A percentile compares a stretch with the other conserved stretches of the same genome.
phyloP scores from a whole-genome alignment of 352 stramenopile genomes.

The Phytophthora podocarpi region DNA sequence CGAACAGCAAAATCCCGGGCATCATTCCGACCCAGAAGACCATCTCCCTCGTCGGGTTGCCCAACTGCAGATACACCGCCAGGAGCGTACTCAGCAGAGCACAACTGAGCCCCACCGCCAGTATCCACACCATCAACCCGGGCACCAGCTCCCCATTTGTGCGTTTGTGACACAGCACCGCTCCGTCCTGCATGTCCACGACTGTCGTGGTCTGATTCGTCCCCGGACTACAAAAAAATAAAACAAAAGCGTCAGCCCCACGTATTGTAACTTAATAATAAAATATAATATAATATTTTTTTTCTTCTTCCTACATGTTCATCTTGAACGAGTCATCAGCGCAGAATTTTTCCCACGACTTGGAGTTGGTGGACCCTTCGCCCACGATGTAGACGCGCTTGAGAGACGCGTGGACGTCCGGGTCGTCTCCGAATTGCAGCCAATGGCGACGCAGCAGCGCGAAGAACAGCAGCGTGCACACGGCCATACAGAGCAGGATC shows the following conservation, averaged over 20 bases:
- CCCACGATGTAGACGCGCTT: conserved; percentile 48
- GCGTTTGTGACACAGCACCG: conserved; percentile 43
- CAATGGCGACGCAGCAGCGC: conserved; percentile 65
- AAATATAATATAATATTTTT: not conserved
- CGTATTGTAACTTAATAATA: not conserved
- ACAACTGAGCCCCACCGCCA: conserved; percentile 53
- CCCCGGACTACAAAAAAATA: conserved; percentile 24
- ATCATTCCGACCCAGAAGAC: conserved; percentile 66
- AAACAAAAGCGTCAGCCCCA: no score
- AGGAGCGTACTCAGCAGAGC: conserved; percentile 47
- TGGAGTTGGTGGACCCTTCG: conserved; percentile 42
- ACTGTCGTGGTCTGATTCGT: conserved; percentile 35
- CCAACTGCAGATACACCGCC: conserved; percentile 72
- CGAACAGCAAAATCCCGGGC: conserved; percentile 57
- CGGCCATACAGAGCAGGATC: conserved; percentile 67
- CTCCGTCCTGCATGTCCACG: conserved; percentile 37
- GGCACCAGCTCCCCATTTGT: conserved; percentile 31
- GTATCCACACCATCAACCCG: conserved; percentile 46
- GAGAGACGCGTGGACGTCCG: conserved; percentile 60
- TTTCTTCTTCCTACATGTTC: conserved; percentile 18
- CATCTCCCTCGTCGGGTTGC: conserved; percentile 58
- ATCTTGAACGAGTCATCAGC: conserved; percentile 31
- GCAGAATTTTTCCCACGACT: conserved; percentile 66
- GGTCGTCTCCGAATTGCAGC: conserved; percentile 56
- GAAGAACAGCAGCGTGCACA: conserved; percentile 64